phyloP scores from a whole-genome alignment of 1,139 yeast genomes.

The Geotrichum citri-aurantii region DNA sequence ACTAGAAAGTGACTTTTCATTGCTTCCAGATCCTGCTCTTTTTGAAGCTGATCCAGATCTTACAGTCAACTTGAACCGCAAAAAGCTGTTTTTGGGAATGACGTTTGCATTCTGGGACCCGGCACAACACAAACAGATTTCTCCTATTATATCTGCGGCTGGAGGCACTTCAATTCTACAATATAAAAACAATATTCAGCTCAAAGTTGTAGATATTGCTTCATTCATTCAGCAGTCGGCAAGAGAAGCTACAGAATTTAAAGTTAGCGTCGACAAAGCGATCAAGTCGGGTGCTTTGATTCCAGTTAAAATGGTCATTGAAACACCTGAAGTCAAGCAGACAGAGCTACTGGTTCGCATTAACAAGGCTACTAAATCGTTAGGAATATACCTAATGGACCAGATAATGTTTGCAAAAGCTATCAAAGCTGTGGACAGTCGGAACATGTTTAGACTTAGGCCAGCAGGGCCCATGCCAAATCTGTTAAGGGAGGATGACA shows the following conservation, averaged over 20 bases:
- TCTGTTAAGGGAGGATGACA: background rate
- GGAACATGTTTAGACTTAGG: conserved; percentile 4
- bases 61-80: conserved; percentile 19
- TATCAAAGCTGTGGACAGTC: conserved; percentile 1
- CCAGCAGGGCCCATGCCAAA: conserved; percentile 6
- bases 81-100: conserved; percentile 17
- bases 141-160: conserved; percentile 21
- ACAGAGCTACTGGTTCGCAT: background rate
- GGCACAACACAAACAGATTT: conserved; percentile 18
- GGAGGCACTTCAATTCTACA: conserved; percentile 21
- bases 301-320: conserved; percentile 4
- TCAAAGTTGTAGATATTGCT: conserved; percentile 3
- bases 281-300: conserved; percentile 4
- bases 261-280: background rate
- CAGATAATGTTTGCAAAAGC: background rate
- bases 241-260: background rate
- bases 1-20: background rate
- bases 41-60: conserved; percentile 21
- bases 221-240: conserved; percentile 7
- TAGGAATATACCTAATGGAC: conserved; percentile 4
- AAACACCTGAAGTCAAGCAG: background rate
- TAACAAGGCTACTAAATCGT: conserved; percentile 6
- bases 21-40: conserved; percentile 20
- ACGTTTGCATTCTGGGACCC: conserved; percentile 19
- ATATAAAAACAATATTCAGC: background rate